phyloP scores from a whole-genome alignment of 257 asterid species.

The Solanum commersonii region DNA sequence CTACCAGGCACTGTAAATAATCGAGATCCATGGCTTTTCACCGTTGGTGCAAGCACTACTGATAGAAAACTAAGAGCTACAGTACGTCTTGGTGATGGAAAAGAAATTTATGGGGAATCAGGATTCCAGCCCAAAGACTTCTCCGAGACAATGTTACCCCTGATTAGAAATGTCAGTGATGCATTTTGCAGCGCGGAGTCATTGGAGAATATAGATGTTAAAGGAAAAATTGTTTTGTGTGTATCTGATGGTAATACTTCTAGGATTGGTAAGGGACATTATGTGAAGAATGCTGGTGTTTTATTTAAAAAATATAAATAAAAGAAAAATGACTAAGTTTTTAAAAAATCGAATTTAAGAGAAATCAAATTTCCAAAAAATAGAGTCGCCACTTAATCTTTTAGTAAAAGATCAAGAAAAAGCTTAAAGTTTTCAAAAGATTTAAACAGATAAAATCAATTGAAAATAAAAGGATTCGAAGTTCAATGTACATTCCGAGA shows the following conservation, averaged over 20 bases:
- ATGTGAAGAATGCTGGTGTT: slow-evolving; percentile 27
- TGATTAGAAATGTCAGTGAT: not conserved
- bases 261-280: slow-evolving; percentile 1
- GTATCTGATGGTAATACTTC: not conserved
- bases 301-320: too few relatives aligned
- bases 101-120: slow-evolving; percentile 12
- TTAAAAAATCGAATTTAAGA: too few relatives aligned
- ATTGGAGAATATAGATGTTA: not conserved
- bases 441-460: too few relatives aligned
- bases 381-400: too few relatives aligned
- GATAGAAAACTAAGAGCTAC: not conserved
- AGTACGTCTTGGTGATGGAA: slow-evolving; percentile 10
- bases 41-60: not conserved
- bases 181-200: slow-evolving; percentile 6
- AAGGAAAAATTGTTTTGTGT: slow-evolving; percentile 20
- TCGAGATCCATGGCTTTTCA: not conserved
- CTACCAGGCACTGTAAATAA: not conserved
- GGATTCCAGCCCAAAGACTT: slow-evolving; percentile 1
- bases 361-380: too few relatives aligned
- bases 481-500: too few relatives aligned
- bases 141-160: not conserved
- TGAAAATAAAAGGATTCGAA: too few relatives aligned
- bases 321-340: too few relatives aligned
- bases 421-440: too few relatives aligned
- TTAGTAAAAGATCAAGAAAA: too few relatives aligned